Evolutionary conservation across 208 protist species (phyloP).

Genomic region (Leishmania braziliensis): DNA sequence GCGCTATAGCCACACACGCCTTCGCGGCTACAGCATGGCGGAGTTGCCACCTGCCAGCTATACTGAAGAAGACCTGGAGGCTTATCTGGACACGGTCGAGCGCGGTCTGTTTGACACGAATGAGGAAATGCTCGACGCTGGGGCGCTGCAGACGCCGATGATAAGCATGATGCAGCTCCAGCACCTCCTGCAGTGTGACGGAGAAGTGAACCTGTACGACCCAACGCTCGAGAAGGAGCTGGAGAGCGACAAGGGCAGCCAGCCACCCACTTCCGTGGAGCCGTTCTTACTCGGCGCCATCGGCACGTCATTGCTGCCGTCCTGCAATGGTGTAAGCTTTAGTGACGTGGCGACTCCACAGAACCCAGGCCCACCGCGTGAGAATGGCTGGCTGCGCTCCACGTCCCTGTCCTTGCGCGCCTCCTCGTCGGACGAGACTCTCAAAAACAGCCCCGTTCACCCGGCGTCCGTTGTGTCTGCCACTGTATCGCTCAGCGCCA

Average conservation of each 20-base stretch:
- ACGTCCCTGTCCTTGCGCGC: constrained; percentile 4
- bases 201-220: constrained; percentile 17
- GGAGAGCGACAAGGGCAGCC: constrained; percentile 1
- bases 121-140: constrained; percentile 46
- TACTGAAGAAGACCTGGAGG: constrained; percentile 53
- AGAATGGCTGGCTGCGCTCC: background rate
- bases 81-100: constrained; percentile 52
- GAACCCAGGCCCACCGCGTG: background rate
- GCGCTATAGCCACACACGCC: constrained; percentile 65
- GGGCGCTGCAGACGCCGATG: constrained; percentile 12
- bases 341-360: background rate
- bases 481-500: constrained; percentile 3
- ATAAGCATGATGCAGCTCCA: constrained; percentile 26
- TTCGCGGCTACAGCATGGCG: constrained; percentile 40
- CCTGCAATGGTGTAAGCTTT: background rate
- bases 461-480: background rate
- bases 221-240: constrained; percentile 10
- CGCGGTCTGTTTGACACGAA: constrained; percentile 53
- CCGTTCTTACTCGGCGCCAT: constrained; percentile 4
- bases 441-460: background rate
- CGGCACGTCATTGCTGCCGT: constrained; percentile 1
- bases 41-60: constrained; percentile 53
- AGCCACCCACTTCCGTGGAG: constrained; percentile 4
- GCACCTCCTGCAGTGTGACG: constrained; percentile 17
- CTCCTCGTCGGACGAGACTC: constrained; percentile 2